Evolutionary conservation across 164 flowering plant species (phyloP).

Genomic region (Vitis riparia): DNA sequence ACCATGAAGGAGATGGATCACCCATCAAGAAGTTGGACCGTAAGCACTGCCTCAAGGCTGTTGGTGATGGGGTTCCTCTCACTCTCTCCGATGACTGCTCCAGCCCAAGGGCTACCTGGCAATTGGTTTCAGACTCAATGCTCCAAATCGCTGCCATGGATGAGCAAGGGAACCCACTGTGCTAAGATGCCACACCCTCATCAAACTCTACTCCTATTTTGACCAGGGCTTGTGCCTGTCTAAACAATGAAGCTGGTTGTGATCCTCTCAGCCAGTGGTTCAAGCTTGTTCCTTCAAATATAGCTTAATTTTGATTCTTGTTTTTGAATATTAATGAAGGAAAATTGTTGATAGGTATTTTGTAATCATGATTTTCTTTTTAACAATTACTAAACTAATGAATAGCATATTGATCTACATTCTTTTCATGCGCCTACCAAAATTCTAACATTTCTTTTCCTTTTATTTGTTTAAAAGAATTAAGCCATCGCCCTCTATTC

Average conservation of each 20-base stretch:
- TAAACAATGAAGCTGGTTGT: constrained; percentile 12
- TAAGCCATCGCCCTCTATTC: too few species aligned
- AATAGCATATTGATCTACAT: too few species aligned
- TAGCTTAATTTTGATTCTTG: too few species aligned
- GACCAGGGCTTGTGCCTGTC: constrained; percentile 37
- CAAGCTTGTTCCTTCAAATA: constrained; percentile 34
- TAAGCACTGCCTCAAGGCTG: constrained; percentile 29
- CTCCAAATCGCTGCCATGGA: constrained; percentile 38
- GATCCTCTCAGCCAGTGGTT: constrained; percentile 49
- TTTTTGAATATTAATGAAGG: too few species aligned
- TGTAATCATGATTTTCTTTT: too few species aligned
- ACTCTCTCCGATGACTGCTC: constrained; percentile 33
- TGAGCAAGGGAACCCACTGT: constrained; percentile 13
- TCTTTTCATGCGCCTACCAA: too few species aligned
- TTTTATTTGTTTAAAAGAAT: too few species aligned
- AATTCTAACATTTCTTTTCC: too few species aligned
- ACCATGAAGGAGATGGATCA: constrained; percentile 16
- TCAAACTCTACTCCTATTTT: constrained; percentile 21
- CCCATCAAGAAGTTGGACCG: constrained; percentile 29
- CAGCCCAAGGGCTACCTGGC: constrained; percentile 32
- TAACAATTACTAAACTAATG: too few species aligned
- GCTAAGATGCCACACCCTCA: constrained; percentile 29
- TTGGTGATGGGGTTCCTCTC: constrained; percentile 29
- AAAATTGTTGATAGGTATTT: too few species aligned
- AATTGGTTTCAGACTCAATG: constrained; percentile 22